Evolutionary conservation across 148 eudicot genomes (phyloP).

Genomic region (Rhododendron ferrugineum): DNA sequence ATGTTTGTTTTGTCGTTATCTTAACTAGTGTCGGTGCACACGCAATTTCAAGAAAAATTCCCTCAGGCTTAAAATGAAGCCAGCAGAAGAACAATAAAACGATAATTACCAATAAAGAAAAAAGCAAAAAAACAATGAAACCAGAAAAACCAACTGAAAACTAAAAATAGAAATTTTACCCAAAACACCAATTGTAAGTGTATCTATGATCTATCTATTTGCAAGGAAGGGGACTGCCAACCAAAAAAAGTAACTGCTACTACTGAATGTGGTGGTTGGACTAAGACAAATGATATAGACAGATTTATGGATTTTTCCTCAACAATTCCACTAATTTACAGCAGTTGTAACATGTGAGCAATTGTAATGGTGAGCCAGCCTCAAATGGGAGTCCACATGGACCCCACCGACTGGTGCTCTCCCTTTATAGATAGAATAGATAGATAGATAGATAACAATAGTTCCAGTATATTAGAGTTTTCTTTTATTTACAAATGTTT

Average conservation of each 20-base stretch:
- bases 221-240: neutral
- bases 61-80: neutral
- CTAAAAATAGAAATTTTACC: neutral
- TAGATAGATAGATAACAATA: neutral
- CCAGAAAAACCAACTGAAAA: neutral
- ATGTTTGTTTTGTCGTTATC: neutral
- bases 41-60: neutral
- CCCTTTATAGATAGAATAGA: neutral
- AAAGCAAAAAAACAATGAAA: neutral
- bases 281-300: neutral
- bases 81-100: neutral
- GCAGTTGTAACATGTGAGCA: neutral
- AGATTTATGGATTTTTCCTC: neutral
- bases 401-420: neutral
- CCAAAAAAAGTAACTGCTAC: neutral
- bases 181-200: neutral
- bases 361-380: neutral
- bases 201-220: neutral
- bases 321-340: neutral
- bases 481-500: neutral
- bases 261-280: neutral
- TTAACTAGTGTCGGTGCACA: neutral
- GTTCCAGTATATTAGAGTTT: neutral
- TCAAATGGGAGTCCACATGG: neutral
- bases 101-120: too few species aligned